Base-by-base conservation (phyloP, 2,329 filamentous ascomycete genomes). In the Hypocrella siamensis region DNA sequence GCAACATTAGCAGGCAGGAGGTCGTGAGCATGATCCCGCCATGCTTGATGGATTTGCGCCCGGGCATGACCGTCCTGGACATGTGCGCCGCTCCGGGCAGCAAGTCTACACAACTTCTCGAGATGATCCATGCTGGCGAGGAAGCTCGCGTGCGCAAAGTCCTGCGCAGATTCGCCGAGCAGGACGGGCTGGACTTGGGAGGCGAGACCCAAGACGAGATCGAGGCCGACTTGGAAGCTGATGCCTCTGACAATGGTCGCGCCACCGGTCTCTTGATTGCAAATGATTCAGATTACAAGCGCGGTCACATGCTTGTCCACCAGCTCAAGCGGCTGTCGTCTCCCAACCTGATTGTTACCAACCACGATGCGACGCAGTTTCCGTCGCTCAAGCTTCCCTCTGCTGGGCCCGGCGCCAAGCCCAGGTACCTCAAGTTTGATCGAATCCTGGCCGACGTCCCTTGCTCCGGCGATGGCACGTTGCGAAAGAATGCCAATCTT, bases 21-120 rank as follows among this genome's bases (percentile, higher is more conserved):
- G 79, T 93, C 28, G 90, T 98, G 48, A 93, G 84, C 62, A 98
- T 98, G 90, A 96, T 98, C 40, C 90, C 90, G 17, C 90, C 90
- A 17, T 69, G 96, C 44, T 66, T 96, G 45, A 80, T 98, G 65
- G 86, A 96, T 47, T 67, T 96, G 31, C 74, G 75, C 44, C 86
- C 90, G 4, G 83, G 86, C 32, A 93, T 94, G 78, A 80, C 79
- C 2, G 86, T 94, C 8, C 61, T 98, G 44, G 90, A 98, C 54
- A 77, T 98, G 63, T 98, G 90, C 57, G 90, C 90, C 37, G 90
- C 90, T 1, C 90, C 90, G 2, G 90, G 90, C 37, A 96, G 88
- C 64, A 98, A 98, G 65, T 86, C 90, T 10, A 83, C 85, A 4
- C 90, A 98, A 61, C 61, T 98, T 35, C 73, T 96, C 39, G 90